phyloP scores from a whole-genome alignment of 805 yeast species.

The Hanseniaspora vineae region DNA sequence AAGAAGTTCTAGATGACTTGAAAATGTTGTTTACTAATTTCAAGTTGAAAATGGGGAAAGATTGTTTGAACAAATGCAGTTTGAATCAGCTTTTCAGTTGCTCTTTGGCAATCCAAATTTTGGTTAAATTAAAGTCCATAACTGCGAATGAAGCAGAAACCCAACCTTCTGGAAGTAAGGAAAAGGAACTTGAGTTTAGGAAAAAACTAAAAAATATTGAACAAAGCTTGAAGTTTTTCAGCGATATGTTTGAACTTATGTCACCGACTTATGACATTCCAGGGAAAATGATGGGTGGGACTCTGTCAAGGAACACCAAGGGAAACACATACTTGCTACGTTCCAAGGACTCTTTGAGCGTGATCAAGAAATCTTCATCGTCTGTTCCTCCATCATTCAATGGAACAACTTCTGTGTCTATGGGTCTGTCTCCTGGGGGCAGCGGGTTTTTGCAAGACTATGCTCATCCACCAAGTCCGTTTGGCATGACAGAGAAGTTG shows the following conservation, averaged over 20 bases:
- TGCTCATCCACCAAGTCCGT: too few relatives aligned
- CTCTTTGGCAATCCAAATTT: conserved; percentile 20
- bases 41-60: conserved; percentile 12
- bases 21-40: conserved; percentile 18
- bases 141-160: not conserved
- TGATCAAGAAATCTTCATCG: not conserved
- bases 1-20: conserved; percentile 20
- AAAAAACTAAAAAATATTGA: not conserved
- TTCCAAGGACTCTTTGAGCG: not conserved
- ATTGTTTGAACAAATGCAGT: conserved; percentile 13
- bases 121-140: conserved; percentile 10
- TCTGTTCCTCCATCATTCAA: not conserved
- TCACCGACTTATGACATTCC: conserved; percentile 1
- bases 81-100: conserved; percentile 23
- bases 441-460: too few relatives aligned
- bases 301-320: not conserved
- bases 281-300: not conserved
- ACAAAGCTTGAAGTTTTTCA: conserved; percentile 14
- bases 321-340: not conserved
- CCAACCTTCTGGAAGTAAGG: not conserved
- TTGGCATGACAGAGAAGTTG: too few relatives aligned
- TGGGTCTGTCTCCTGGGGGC: too few relatives aligned
- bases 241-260: conserved; percentile 11
- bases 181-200: not conserved
- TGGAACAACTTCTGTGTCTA: not conserved